A percentile compares a stretch with the other conserved stretches of the same genome.
phyloP scores from a whole-genome alignment of 2,329 filamentous ascomycete genomes.

The Paraconiothyrium sp. region DNA sequence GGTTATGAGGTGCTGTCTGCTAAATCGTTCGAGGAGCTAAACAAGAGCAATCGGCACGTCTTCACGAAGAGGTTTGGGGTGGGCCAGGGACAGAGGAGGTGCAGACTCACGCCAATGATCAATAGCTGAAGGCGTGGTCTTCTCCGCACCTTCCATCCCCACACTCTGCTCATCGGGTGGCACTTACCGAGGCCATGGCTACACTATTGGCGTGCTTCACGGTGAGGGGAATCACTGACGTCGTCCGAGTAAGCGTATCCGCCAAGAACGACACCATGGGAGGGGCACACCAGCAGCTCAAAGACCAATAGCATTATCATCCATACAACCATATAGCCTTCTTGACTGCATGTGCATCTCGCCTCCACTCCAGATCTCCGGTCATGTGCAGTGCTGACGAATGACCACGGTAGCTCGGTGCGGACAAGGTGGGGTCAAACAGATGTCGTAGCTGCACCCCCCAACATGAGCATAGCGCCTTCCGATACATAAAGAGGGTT shows the following conservation, averaged over 20 bases:
- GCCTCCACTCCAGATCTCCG: slow-evolving; percentile 20
- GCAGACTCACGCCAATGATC: background rate
- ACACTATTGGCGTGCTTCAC: slow-evolving; percentile 9
- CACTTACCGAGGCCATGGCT: slow-evolving; percentile 11
- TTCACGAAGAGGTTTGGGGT: background rate
- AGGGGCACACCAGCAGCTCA: background rate
- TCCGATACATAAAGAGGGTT: background rate
- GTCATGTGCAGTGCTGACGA: slow-evolving; percentile 14
- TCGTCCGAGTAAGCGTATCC: slow-evolving; percentile 14
- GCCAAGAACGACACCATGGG: slow-evolving; percentile 14
- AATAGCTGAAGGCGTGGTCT: slow-evolving; percentile 7
- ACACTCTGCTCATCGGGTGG: slow-evolving; percentile 5
- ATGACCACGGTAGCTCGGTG: slow-evolving; percentile 17
- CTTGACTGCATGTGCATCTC: slow-evolving; percentile 1
- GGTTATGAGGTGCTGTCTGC: background rate
- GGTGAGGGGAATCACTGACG: slow-evolving; percentile 25
- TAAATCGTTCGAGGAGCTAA: background rate
- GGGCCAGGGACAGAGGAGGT: background rate
- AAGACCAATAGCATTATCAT: slow-evolving; percentile 5
- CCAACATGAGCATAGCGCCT: slow-evolving; percentile 8
- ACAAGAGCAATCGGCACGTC: background rate
- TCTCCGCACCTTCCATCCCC: slow-evolving; percentile 18
- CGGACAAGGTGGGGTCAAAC: slow-evolving; percentile 32
- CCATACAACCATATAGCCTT: slow-evolving; percentile 8
- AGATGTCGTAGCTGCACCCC: slow-evolving; percentile 13